Evolutionary conservation across 768 basidiomycete genomes (phyloP), one percentile per base, ranked within the genome.

Genomic region (Hydnomerulius pinastri): DNA sequence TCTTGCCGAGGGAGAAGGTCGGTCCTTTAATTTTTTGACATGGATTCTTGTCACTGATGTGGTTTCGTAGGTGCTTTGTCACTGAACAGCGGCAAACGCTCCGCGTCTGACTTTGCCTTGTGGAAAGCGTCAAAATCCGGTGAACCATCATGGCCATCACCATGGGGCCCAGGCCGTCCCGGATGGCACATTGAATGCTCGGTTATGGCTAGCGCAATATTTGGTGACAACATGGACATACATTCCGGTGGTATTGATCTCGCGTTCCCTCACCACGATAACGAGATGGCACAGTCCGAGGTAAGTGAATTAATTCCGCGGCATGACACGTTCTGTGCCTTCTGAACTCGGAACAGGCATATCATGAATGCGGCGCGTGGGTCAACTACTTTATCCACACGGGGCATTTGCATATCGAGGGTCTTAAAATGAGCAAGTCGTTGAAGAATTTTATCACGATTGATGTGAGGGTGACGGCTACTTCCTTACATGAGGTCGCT

Each of bases 171-270:
- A 35, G 94, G 95, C n/a, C 80, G 96, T 36, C 96, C 96, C 3
- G 96, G 96, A 13, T 99, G 96, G 96, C 96, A 99, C 67, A 98
- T 99, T 51, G 96, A 99, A 68, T 99, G 96, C 71, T 95, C 92
- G 4, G 96, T 97, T 28, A 99, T 99, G 96, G 95, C 95, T 15
- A 89, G 84, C 56, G 93, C 87, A 27, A 76, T 98, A 41, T 75
- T 98, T 38, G 96, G 95, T 3, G 80, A 86, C 49, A 87, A 85
- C 50, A 90, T 99, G 85, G 97, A 98, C 69, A 94, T 99, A 54
- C 97, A 99, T 68, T 97, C 94, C 7, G 97, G 97, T 43, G 97
- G 97, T 4, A 86, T 92, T 33, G 97, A 99, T 72, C 77, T 99
- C 42, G 90, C 92, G n/a, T 99, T 99, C 73, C 97, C 97, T 5